Evolutionary conservation across 371 early-diverging fungal genomes (phyloP).

Genomic region (Apophysomyces ossiformis): DNA sequence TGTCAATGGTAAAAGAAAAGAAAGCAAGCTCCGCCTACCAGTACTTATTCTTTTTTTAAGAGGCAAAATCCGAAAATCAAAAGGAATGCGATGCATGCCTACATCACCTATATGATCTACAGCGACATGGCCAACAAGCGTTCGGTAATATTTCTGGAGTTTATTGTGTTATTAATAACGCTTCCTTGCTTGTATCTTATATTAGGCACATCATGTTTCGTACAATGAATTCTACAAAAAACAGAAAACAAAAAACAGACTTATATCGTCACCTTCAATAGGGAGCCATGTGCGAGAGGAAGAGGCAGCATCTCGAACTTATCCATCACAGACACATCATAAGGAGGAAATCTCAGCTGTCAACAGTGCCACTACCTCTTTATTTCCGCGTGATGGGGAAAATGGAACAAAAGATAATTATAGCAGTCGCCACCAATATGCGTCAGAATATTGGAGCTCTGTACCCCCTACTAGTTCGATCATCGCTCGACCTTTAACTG

Average conservation of each 20-base stretch:
- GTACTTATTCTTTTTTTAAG: conserved; percentile 23
- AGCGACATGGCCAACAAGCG: conserved; percentile 45
- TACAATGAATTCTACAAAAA: conserved; percentile 17
- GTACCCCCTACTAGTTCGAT: conserved; percentile 15
- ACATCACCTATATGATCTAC: conserved; percentile 64
- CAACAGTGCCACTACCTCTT: not conserved
- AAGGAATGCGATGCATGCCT: conserved; percentile 63
- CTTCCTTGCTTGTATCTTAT: conserved; percentile 13
- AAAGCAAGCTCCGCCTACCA: not conserved
- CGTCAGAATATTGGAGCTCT: not conserved
- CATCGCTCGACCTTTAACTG: conserved; percentile 26
- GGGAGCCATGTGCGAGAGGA: conserved; percentile 8
- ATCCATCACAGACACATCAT: conserved; percentile 16
- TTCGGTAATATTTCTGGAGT: conserved; percentile 6
- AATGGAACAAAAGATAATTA: not conserved
- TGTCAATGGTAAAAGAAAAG: conserved; percentile 27
- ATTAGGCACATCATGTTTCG: conserved; percentile 18
- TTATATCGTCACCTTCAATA: not conserved
- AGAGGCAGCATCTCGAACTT: conserved; percentile 1
- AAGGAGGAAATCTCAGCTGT: conserved; percentile 20
- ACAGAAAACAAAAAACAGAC: conserved; percentile 1
- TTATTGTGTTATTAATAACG: too few relatives aligned
- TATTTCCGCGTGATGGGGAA: not conserved
- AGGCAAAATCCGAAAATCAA: conserved; percentile 59
- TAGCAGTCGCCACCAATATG: conserved; percentile 8